These are phyloP conservation scores for Crassisporium funariophilum DNA, from an alignment of 768 basidiomycete genomes.

Conservation along the genomic window DNA sequence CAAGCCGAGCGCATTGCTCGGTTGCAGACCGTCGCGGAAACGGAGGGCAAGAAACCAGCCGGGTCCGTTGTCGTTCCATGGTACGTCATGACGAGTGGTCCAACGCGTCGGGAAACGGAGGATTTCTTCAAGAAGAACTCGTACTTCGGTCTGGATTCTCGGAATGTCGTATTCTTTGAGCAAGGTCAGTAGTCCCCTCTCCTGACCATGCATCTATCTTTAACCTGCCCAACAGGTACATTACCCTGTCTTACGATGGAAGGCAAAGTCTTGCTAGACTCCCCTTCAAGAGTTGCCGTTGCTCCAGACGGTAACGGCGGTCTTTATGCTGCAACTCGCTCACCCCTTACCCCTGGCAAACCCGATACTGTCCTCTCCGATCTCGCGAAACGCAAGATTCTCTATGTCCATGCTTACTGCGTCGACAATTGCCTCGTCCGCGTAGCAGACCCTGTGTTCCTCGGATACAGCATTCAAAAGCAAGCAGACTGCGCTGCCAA, in stretches of 20 bases:
- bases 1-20: conserved; percentile 96
- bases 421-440: conserved; percentile 99
- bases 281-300: conserved; percentile 78
- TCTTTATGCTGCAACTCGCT: conserved; percentile 89
- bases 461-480: conserved; percentile 91
- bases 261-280: conserved; percentile 90
- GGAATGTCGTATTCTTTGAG: conserved; percentile 92
- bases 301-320: conserved; percentile 99
- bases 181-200: conserved; percentile 62
- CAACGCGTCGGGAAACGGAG: conserved; percentile 87
- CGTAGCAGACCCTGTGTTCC: conserved; percentile 96
- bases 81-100: conserved; percentile 99
- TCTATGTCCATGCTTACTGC: conserved; percentile 93
- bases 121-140: conserved; percentile 75
- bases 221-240: conserved; percentile 60
- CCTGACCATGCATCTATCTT: conserved; percentile 10
- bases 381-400: conserved; percentile 70
- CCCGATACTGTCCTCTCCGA: conserved; percentile 82
- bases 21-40: conserved; percentile 75
- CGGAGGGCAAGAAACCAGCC: conserved; percentile 48
- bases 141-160: conserved; percentile 79
- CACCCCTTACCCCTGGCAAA: conserved; percentile 63
- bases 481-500: conserved; percentile 92
- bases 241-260: conserved; percentile 94
- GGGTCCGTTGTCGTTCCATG: conserved; percentile 82